A percentile compares a stretch with the other conserved stretches of the same genome.
phyloP scores from a whole-genome alignment of 371 early-diverging fungal genomes.

The Syncephalastrum monosporum region DNA sequence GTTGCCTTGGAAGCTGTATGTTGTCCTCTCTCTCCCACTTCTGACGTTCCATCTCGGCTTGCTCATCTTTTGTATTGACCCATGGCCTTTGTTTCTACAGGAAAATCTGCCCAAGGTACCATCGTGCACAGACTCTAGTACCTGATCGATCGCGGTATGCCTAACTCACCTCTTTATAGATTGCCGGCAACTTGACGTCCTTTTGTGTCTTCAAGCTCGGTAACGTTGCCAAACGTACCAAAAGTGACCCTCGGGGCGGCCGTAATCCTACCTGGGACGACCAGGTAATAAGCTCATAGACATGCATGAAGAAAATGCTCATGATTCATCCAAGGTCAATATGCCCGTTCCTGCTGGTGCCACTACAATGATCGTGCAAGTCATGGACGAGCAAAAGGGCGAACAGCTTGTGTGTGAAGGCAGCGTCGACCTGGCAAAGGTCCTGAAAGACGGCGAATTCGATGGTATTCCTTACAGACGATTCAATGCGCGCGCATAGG shows the following conservation, averaged over 20 bases:
- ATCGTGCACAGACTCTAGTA: neutral
- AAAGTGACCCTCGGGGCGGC: slow-evolving; percentile 39
- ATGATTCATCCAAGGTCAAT: slow-evolving; percentile 27
- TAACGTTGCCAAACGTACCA: slow-evolving; percentile 33
- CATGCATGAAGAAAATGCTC: neutral
- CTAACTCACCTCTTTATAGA: slow-evolving; percentile 3
- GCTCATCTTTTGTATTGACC: neutral
- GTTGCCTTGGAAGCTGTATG: slow-evolving; percentile 52
- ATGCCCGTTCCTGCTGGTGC: slow-evolving; percentile 43
- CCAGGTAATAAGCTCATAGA: slow-evolving; percentile 34
- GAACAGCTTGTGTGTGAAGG: slow-evolving; percentile 34
- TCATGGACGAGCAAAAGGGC: slow-evolving; percentile 24
- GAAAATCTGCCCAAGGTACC: slow-evolving; percentile 23
- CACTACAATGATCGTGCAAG: slow-evolving; percentile 32
- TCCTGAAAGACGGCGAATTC: slow-evolving; percentile 63
- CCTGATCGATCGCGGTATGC: neutral
- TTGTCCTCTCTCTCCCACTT: neutral
- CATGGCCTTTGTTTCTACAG: slow-evolving; percentile 3
- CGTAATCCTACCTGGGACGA: slow-evolving; percentile 55
- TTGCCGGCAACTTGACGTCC: slow-evolving; percentile 19
- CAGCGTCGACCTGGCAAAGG: slow-evolving; percentile 59
- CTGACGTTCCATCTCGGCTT: neutral
- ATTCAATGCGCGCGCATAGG: slow-evolving; percentile 44
- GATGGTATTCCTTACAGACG: slow-evolving; percentile 50
- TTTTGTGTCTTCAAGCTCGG: slow-evolving; percentile 44